Conservation (phyloP, 2,329 filamentous ascomycete species). For the Beauveria bassiana region DNA sequence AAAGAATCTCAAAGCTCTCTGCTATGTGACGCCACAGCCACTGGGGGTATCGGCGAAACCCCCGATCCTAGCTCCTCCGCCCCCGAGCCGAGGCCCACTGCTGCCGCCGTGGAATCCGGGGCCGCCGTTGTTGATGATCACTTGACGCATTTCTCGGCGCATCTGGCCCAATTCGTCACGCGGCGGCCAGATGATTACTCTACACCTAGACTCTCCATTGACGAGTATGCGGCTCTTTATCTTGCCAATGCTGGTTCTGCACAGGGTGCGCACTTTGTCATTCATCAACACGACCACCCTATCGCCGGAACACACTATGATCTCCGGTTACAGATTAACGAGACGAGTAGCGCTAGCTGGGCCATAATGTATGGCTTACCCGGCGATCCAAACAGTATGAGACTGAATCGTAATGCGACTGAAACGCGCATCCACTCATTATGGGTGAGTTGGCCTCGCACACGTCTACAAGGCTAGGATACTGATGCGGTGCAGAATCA, state of each 20-base stretch:
- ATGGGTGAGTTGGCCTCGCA: constrained; percentile 34
- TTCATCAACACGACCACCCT: constrained; percentile 69
- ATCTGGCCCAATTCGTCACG: constrained; percentile 23
- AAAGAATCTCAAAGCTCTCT: neutral
- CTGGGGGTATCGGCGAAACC: neutral
- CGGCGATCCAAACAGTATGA: constrained; percentile 46
- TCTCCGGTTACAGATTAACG: constrained; percentile 61
- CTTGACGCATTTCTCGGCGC: constrained; percentile 28
- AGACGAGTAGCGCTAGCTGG: constrained; percentile 57
- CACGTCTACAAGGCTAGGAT: neutral
- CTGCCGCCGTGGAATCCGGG: constrained; percentile 35
- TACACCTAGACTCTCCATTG: constrained; percentile 23
- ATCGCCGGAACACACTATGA: constrained; percentile 63
- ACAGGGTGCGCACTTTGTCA: constrained; percentile 51
- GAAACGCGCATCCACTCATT: constrained; percentile 55
- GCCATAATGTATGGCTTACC: constrained; percentile 57
- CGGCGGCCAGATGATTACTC: constrained; percentile 12
- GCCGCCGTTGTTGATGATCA: constrained; percentile 30
- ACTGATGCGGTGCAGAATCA: constrained; percentile 40
- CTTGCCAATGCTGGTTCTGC: constrained; percentile 21
- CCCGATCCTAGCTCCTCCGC: neutral
- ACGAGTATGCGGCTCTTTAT: constrained; percentile 31
- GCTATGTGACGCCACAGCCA: neutral
- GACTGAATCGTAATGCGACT: constrained; percentile 50
- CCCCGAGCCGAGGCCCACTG: constrained; percentile 13